A percentile compares a stretch with the other conserved stretches of the same genome.
Evolutionary conservation across 805 yeast species (phyloP).

Genomic region (Middelhovenomyces tepae): DNA sequence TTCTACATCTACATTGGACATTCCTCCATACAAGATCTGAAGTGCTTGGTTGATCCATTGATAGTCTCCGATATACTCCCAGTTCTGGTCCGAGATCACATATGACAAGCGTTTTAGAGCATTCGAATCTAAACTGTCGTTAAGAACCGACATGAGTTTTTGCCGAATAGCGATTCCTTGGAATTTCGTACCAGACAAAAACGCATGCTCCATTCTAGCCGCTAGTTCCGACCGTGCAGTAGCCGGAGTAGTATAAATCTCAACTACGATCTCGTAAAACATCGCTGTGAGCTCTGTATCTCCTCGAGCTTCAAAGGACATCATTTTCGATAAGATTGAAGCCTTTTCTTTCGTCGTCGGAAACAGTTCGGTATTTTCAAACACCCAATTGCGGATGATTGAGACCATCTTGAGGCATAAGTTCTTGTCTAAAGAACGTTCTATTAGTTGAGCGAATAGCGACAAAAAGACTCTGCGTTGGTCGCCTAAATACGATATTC

Average conservation of each 20-base stretch:
- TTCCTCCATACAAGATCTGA: slow-evolving; percentile 74
- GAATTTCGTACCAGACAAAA: slow-evolving; percentile 83
- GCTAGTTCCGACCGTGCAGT: slow-evolving; percentile 81
- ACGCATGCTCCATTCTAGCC: slow-evolving; percentile 93
- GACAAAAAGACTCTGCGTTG: slow-evolving; percentile 85
- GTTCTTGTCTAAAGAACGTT: slow-evolving; percentile 71
- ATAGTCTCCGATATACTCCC: slow-evolving; percentile 91
- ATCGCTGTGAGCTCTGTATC: slow-evolving; percentile 69
- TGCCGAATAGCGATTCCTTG: slow-evolving; percentile 67
- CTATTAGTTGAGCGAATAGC: slow-evolving; percentile 80
- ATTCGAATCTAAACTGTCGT: slow-evolving; percentile 68
- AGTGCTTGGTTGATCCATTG: slow-evolving; percentile 93
- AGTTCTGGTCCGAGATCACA: slow-evolving; percentile 87
- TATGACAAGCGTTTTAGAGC: slow-evolving; percentile 74
- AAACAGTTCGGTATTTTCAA: slow-evolving; percentile 69
- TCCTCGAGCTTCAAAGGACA: slow-evolving; percentile 82
- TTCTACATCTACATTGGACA: slow-evolving; percentile 34
- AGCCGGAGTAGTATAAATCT: slow-evolving; percentile 72
- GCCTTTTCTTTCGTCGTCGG: slow-evolving; percentile 97
- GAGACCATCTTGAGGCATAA: slow-evolving; percentile 65
- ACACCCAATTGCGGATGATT: slow-evolving; percentile 84
- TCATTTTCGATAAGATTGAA: slow-evolving; percentile 85
- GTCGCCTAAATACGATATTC: slow-evolving; percentile 85
- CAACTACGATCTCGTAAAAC: slow-evolving; percentile 79
- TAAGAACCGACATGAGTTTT: slow-evolving; percentile 70